phyloP scores from a whole-genome alignment of 2,329 filamentous ascomycete species.

The Botrytis byssoidea region DNA sequence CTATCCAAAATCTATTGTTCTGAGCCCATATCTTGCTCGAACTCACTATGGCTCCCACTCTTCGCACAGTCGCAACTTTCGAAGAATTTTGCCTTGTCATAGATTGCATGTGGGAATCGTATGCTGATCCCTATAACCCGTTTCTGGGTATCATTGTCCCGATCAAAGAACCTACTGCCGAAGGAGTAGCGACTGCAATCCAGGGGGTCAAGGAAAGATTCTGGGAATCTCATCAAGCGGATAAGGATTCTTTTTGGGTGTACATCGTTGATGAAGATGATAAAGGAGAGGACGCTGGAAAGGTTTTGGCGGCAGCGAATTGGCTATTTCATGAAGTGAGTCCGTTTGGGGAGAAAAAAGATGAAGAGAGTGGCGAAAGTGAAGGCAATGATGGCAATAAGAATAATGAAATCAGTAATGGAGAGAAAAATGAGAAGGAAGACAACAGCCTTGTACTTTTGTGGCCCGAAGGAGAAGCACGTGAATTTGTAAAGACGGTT shows the following conservation, averaged over 20 bases:
- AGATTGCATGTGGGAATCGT: slow-evolving; percentile 1
- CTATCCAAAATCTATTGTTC: no score
- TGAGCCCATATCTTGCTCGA: neutral
- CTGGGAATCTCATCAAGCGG: neutral
- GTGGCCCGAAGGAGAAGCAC: slow-evolving; percentile 13
- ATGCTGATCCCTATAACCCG: neutral
- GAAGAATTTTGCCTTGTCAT: neutral
- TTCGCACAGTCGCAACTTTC: neutral
- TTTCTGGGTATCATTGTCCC: neutral
- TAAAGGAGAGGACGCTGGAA: neutral
- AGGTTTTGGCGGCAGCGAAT: neutral
- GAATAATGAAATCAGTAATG: no score
- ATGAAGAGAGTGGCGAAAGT: neutral
- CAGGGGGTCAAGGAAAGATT: neutral
- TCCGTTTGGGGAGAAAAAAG: neutral
- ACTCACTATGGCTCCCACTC: neutral
- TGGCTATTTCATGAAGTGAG: neutral
- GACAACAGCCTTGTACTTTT: neutral
- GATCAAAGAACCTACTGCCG: neutral
- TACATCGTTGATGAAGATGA: neutral
- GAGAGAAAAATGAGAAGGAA: neutral
- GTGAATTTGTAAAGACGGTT: neutral
- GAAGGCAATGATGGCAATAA: neutral
- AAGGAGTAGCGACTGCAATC: neutral
- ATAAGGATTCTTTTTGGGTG: neutral